Conservation (phyloP, 2,329 filamentous ascomycete species). For the Penicillium polonicum region DNA sequence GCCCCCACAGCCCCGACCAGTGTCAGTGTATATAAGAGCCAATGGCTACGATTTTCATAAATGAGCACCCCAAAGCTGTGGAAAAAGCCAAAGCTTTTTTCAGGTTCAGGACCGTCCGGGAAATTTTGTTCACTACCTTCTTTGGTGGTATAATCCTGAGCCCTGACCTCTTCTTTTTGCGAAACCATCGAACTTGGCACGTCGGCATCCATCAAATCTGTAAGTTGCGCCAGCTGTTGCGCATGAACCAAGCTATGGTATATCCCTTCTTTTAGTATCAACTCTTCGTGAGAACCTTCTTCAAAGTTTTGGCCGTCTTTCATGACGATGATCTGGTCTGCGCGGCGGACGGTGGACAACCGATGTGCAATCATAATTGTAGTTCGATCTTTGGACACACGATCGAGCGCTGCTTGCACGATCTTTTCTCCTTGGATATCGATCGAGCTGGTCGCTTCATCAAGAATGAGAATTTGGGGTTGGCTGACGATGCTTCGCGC, state of each 20-base stretch:
- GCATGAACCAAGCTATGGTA: constrained; percentile 66
- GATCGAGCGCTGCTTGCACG: constrained; percentile 55
- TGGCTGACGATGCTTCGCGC: constrained; percentile 68
- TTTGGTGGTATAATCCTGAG: neutral
- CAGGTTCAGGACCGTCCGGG: neutral
- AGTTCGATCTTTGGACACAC: constrained; percentile 61
- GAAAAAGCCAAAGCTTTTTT: neutral
- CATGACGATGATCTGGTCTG: constrained; percentile 76
- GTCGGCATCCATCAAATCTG: neutral
- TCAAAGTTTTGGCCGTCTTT: constrained; percentile 70
- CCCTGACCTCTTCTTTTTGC: neutral
- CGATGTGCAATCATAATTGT: constrained; percentile 77
- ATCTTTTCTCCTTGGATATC: constrained; percentile 56
- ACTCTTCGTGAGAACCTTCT: constrained; percentile 70
- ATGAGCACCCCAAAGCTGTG: neutral
- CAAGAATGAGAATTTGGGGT: constrained; percentile 66
- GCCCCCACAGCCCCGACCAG: constrained; percentile 2
- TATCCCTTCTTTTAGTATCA: constrained; percentile 62
- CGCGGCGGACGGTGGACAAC: constrained; percentile 70
- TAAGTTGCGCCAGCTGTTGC: constrained; percentile 28
- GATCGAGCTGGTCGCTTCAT: constrained; percentile 72
- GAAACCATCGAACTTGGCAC: neutral
- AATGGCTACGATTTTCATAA: constrained; percentile 3
- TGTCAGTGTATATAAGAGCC: neutral
- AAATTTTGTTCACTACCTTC: neutral